Base-by-base conservation (phyloP, 192 early-diverging fungal genomes). In the Allomyces arbusculus region DNA sequence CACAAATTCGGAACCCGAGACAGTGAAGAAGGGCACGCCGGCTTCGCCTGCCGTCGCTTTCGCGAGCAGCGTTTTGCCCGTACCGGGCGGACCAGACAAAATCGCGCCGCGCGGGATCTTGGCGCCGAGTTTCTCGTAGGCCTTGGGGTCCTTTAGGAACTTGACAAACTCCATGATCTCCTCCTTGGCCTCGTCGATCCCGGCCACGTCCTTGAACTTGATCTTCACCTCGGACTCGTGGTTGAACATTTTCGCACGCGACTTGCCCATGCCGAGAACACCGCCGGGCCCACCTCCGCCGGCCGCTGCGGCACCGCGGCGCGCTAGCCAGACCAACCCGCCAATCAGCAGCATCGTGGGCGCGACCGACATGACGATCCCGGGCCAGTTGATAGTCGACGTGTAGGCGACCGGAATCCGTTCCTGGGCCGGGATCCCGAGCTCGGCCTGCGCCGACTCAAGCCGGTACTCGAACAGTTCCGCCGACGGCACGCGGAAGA, bases 111-210 rank as follows among this genome's bases (percentile, higher is more conserved):
- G 94, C 63, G 96, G 96, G 74, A 99, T 99, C 76, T 97, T 95
- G 61, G 96, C 96, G 24, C 96, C 96, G 11, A 99, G 74, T 40
- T 81, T 79, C 74, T 99, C 94, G 77, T 94, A 99, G 23, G 78
- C 73, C 50, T 77, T 82, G 33, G 95, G 95, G 72, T 95, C 86
- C 76, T 98, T 98, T 65, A 97, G 77, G 78, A 97, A 97, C 77
- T 96, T 95, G 66, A 99, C 96, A 88, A 99, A 99, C 81, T 99
- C 96, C 96, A 99, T 99, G 63, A 99, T 99, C 78, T 99, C 96
- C 69, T 91, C 87, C 81, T 99, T 99, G 50, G 94, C 96, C 72
- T 99, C 96, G 78, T 99, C 94, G 76, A 91, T 91, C 10, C 95
- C 95, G 16, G 95, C 95, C 0, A 99, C 94, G 74, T 99, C 94